A percentile compares a stretch with the other conserved stretches of the same genome.
These are phyloP conservation scores for Aspergillus sclerotialis DNA, from an alignment of 2,329 filamentous ascomycete genomes.

Conservation along the genomic window DNA sequence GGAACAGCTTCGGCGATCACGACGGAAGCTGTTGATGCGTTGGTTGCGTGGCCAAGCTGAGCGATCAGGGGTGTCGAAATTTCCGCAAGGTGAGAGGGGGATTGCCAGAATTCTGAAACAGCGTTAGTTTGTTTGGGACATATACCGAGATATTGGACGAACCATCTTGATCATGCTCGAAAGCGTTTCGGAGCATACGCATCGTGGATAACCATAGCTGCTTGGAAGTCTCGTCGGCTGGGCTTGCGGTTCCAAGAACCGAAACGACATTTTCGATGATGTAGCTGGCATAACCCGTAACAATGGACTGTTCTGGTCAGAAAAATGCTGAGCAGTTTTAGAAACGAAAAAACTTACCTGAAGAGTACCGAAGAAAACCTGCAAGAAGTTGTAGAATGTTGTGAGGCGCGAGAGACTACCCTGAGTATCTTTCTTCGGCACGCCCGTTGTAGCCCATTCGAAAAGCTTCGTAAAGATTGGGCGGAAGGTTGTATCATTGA, in stretches of 20 bases:
- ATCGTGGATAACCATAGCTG: constrained; percentile 65
- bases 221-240: constrained; percentile 43
- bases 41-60: constrained; percentile 51
- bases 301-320: constrained; percentile 57
- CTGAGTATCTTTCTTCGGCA: constrained; percentile 55
- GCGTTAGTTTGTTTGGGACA: constrained; percentile 9
- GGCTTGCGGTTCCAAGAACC: constrained; percentile 45
- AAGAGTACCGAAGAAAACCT: constrained; percentile 72
- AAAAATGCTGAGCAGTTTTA: constrained; percentile 1
- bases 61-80: constrained; percentile 63
- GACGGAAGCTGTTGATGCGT: constrained; percentile 39
- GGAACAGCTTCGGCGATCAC: constrained; percentile 56
- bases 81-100: constrained; percentile 73
- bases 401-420: constrained; percentile 59
- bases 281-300: constrained; percentile 85
- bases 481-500: constrained; percentile 89
- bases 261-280: constrained; percentile 67
- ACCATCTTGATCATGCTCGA: constrained; percentile 82
- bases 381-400: constrained; percentile 74
- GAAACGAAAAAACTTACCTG: constrained; percentile 45
- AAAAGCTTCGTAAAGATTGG: constrained; percentile 83
- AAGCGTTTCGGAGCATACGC: constrained; percentile 64
- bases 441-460: constrained; percentile 63
- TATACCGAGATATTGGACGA: constrained; percentile 9
- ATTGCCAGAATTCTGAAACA: constrained; percentile 76